Conservation (phyloP, 1,139 yeast genomes). For the Chernovozyma aurita region DNA sequence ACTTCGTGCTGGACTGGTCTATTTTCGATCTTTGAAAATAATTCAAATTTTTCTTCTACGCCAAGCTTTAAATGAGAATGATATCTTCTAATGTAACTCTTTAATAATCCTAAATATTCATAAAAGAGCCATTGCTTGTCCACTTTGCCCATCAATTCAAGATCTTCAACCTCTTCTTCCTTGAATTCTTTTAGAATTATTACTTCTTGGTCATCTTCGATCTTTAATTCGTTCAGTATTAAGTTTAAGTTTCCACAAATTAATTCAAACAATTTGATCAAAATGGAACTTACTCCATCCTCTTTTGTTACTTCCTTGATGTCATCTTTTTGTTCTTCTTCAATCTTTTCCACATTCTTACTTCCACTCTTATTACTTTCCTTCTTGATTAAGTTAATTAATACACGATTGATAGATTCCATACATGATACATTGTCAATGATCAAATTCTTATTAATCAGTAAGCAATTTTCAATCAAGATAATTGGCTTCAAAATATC, state of each 20-base stretch:
- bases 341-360: too few species aligned
- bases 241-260: conserved; percentile 35
- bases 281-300: conserved; percentile 12
- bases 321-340: conserved; percentile 9
- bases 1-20: conserved; percentile 24
- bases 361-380: not conserved
- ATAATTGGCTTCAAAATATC: conserved; percentile 41
- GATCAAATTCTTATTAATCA: conserved; percentile 27
- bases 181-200: conserved; percentile 23
- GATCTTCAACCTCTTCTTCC: conserved; percentile 21
- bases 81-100: conserved; percentile 35
- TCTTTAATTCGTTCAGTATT: conserved; percentile 20
- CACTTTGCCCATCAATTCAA: conserved; percentile 19
- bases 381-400: conserved; percentile 15
- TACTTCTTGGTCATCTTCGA: conserved; percentile 20
- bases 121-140: conserved; percentile 42
- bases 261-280: conserved; percentile 29
- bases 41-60: conserved; percentile 18
- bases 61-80: conserved; percentile 16
- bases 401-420: conserved; percentile 40
- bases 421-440: conserved; percentile 44
- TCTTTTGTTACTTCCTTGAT: conserved; percentile 7
- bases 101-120: conserved; percentile 41
- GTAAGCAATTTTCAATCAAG: conserved; percentile 42
- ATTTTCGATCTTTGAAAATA: conserved; percentile 22